Evolutionary conservation across 305 asterid species (phyloP).

Genomic region (Solanum hybrid): DNA sequence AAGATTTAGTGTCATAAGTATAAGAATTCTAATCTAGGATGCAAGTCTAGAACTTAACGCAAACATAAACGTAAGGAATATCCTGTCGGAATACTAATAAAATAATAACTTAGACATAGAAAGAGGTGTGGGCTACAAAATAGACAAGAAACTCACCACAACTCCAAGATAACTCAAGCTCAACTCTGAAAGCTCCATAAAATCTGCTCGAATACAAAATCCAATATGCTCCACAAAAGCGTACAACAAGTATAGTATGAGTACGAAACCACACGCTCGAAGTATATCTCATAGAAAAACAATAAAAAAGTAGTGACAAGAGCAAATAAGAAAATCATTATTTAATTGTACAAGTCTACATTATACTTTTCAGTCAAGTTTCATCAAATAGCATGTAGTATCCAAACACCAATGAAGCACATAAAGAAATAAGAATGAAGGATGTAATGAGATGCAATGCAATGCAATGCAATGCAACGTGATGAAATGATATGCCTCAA

Average conservation of each 20-base stretch:
- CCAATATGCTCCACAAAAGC: not conserved
- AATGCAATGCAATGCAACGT: not conserved
- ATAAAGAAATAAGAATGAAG: not conserved
- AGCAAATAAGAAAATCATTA: not conserved
- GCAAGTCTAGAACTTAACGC: not conserved
- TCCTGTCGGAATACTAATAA: not conserved
- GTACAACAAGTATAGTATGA: not conserved
- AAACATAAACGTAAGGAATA: not conserved
- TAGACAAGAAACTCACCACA: not conserved
- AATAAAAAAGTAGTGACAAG: not conserved
- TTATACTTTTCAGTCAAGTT: not conserved
- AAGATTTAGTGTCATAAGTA: not conserved
- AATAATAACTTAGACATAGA: not conserved
- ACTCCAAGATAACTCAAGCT: not conserved
- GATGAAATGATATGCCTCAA: not conserved
- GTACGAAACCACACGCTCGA: not conserved
- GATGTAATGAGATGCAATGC: not conserved
- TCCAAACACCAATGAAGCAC: not conserved
- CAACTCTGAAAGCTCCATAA: not conserved
- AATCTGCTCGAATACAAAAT: not conserved
- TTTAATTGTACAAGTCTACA: not conserved
- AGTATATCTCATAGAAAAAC: not conserved
- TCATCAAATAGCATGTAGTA: not conserved
- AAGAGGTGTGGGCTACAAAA: not conserved
- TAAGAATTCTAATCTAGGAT: not conserved